Evolutionary conservation across 164 flowering plant species (phyloP).

Genomic region (Berberis vulgaris): DNA sequence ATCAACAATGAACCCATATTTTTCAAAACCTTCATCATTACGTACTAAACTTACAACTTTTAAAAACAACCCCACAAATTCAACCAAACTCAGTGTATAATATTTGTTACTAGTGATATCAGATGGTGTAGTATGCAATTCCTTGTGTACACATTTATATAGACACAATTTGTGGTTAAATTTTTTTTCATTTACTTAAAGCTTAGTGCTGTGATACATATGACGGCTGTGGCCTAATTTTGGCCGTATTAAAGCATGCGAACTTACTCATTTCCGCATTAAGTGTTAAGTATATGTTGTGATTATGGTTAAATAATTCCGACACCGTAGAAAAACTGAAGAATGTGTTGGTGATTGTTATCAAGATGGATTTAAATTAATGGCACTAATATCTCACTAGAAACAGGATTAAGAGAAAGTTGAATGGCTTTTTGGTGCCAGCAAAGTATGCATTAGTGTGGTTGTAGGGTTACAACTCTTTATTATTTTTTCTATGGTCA

Average conservation of each 20-base stretch:
- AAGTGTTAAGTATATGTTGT: background rate
- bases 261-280: background rate
- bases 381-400: background rate
- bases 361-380: background rate
- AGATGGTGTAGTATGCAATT: background rate
- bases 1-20: slow-evolving; percentile 1
- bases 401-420: background rate
- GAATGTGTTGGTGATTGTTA: background rate
- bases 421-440: too few relatives aligned
- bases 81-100: background rate
- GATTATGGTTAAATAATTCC: background rate
- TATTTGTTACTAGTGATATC: background rate
- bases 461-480: too few relatives aligned
- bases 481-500: too few relatives aligned
- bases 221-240: background rate
- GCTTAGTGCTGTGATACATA: background rate
- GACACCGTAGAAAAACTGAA: background rate
- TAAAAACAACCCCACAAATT: background rate
- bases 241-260: background rate
- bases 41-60: background rate
- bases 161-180: background rate
- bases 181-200: background rate
- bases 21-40: slow-evolving; percentile 15
- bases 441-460: too few relatives aligned
- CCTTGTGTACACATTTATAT: background rate